Percentiles rank a stretch among this genome's conserved stretches.
Conservation (phyloP, 805 yeast genomes). For the Candida sithepensis region DNA sequence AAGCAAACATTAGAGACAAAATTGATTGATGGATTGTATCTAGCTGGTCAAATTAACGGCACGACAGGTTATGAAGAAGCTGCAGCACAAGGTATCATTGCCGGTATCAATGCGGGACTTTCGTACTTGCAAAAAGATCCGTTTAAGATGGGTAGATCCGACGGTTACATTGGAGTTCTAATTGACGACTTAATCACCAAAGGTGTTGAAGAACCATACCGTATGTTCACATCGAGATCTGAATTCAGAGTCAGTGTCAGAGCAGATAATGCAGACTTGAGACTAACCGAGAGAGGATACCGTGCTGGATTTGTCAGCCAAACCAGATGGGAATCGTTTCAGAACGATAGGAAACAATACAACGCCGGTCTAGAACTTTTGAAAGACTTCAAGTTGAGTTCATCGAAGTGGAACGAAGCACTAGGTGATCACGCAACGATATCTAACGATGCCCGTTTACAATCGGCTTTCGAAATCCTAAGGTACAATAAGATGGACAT, state of each 20-base stretch:
- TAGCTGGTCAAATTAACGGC: conserved; percentile 98
- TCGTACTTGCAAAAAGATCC: conserved; percentile 37
- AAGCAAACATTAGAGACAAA: conserved; percentile 78
- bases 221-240: conserved; percentile 96
- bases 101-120: conserved; percentile 93
- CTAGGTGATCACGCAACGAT: conserved; percentile 41
- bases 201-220: conserved; percentile 94
- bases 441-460: conserved; percentile 49
- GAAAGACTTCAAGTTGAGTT: conserved; percentile 41
- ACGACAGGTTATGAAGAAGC: conserved; percentile 99
- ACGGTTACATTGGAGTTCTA: conserved; percentile 88
- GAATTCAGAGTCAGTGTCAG: conserved; percentile 89
- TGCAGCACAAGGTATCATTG: conserved; percentile 92
- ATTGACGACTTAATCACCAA: conserved; percentile 92
- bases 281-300: conserved; percentile 72
- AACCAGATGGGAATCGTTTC: conserved; percentile 49
- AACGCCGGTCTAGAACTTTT: conserved; percentile 44
- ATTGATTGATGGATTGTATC: conserved; percentile 65
- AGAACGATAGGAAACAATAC: conserved; percentile 41
- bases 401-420: conserved; percentile 58
- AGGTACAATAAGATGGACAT: conserved; percentile 45
- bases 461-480: conserved; percentile 70
- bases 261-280: conserved; percentile 88
- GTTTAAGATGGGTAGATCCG: conserved; percentile 63
- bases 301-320: conserved; percentile 63